These are phyloP conservation scores for Zymoseptoria passerinii DNA, from an alignment of 2,329 filamentous ascomycete species.

Conservation along the genomic window DNA sequence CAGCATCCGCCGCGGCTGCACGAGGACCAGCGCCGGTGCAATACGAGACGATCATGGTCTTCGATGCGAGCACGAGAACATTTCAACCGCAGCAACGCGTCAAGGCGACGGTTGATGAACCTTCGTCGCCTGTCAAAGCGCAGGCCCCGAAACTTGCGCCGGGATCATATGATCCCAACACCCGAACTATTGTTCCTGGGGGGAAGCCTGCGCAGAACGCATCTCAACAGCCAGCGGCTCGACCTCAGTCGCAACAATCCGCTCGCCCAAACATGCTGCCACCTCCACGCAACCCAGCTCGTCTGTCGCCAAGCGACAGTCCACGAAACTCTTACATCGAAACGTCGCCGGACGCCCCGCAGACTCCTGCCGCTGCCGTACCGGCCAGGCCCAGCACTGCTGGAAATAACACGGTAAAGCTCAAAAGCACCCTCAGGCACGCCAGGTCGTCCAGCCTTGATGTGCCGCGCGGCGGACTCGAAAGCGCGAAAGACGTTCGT, in stretches of 20 bases:
- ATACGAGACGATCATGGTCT: conserved; percentile 26
- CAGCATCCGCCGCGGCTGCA: conserved; percentile 1
- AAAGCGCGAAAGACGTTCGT: conserved; percentile 13
- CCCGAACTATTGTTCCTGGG: conserved; percentile 23
- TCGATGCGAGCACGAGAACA: conserved; percentile 24
- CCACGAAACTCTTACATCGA: conserved; percentile 25
- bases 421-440: conserved; percentile 3
- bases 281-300: conserved; percentile 26
- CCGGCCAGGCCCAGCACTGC: conserved; percentile 20
- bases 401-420: background rate
- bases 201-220: background rate
- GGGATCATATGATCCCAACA: conserved; percentile 25
- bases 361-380: conserved; percentile 16
- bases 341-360: conserved; percentile 26
- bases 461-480: conserved; percentile 20
- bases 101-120: conserved; percentile 8
- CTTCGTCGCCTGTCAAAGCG: conserved; percentile 9
- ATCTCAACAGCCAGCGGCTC: background rate
- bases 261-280: conserved; percentile 14
- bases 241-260: background rate
- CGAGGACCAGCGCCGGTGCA: conserved; percentile 3
- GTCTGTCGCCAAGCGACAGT: conserved; percentile 21
- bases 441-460: conserved; percentile 28
- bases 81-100: conserved; percentile 21
- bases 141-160: conserved; percentile 12